phyloP scores from a whole-genome alignment of 1,284 basidiomycete genomes.

The Microbotryomycetes sp. region DNA sequence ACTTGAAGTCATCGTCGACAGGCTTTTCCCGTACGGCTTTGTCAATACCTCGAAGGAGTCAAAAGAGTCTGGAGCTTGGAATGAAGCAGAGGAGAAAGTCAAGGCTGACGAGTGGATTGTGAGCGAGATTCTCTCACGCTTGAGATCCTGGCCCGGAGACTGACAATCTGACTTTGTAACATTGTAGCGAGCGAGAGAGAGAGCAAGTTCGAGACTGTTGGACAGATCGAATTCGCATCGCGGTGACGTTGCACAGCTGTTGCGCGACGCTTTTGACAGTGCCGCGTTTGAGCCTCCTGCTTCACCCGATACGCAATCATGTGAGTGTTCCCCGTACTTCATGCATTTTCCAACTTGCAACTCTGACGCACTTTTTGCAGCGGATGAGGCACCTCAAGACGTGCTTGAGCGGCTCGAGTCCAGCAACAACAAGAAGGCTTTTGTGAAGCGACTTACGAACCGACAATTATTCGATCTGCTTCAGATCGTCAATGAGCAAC shows the following conservation, averaged over 20 bases:
- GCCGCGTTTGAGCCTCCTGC: not conserved
- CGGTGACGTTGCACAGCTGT: too few species aligned
- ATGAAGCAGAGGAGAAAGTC: constrained; percentile 60
- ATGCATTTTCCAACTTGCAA: not conserved
- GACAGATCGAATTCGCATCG: too few species aligned
- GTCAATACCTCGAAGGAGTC: constrained; percentile 50
- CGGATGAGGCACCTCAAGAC: constrained; percentile 57
- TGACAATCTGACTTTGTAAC: too few species aligned
- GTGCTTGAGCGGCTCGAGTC: constrained; percentile 61
- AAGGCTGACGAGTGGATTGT: constrained; percentile 66
- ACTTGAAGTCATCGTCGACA: constrained; percentile 68
- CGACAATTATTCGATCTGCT: constrained; percentile 10
- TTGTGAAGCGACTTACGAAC: constrained; percentile 16
- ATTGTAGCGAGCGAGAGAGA: too few species aligned
- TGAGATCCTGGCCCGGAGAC: too few species aligned
- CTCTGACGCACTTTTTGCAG: not conserved
- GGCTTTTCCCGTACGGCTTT: constrained; percentile 49
- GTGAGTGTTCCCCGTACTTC: not conserved
- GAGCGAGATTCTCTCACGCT: too few species aligned
- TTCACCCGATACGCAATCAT: not conserved
- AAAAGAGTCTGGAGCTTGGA: constrained; percentile 55
- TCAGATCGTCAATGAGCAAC: constrained; percentile 17
- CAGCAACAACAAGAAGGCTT: constrained; percentile 16
- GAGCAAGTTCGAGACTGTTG: too few species aligned
- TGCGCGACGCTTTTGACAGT: constrained; percentile 20